These are phyloP conservation scores for Coemansia sp. DNA, from an alignment of 192 early-diverging fungal genomes.

Conservation along the genomic window DNA sequence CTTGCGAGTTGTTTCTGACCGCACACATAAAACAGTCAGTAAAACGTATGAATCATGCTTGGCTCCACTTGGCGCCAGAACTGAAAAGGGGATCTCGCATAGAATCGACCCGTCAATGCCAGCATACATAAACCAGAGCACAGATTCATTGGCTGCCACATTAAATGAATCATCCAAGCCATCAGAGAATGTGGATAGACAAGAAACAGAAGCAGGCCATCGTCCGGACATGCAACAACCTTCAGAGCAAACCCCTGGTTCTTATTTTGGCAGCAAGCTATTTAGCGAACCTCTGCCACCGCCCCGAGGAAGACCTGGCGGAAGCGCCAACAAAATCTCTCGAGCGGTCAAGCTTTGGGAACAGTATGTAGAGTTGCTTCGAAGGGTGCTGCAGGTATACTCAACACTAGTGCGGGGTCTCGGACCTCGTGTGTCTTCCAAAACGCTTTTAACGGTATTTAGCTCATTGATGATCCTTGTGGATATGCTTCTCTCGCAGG, in stretches of 20 bases:
- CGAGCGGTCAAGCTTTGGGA: slow-evolving; percentile 39
- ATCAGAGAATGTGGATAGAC: not conserved
- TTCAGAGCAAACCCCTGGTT: not conserved
- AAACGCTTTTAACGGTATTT: slow-evolving; percentile 9
- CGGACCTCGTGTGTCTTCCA: slow-evolving; percentile 1
- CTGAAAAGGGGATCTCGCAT: not conserved
- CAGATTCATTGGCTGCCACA: not conserved
- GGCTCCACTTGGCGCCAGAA: not conserved
- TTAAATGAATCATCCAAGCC: not conserved
- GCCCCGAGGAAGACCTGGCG: not conserved
- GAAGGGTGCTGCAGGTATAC: slow-evolving; percentile 35
- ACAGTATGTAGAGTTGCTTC: slow-evolving; percentile 33
- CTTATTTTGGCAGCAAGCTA: not conserved
- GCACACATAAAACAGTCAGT: slow-evolving; percentile 4
- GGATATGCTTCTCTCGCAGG: slow-evolving; percentile 51
- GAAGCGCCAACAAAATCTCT: not conserved
- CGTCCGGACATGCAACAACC: not conserved
- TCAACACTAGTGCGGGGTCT: slow-evolving; percentile 35
- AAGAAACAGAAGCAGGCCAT: not conserved
- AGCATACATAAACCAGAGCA: not conserved
- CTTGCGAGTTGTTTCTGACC: slow-evolving; percentile 9
- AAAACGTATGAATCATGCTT: slow-evolving; percentile 22
- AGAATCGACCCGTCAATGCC: not conserved
- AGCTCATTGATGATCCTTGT: slow-evolving; percentile 20
- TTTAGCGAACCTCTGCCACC: not conserved